Percentiles rank a stretch among this genome's conserved stretches.
phyloP scores from a whole-genome alignment of 192 early-diverging fungal species.

The Coemansia brasiliensis region DNA sequence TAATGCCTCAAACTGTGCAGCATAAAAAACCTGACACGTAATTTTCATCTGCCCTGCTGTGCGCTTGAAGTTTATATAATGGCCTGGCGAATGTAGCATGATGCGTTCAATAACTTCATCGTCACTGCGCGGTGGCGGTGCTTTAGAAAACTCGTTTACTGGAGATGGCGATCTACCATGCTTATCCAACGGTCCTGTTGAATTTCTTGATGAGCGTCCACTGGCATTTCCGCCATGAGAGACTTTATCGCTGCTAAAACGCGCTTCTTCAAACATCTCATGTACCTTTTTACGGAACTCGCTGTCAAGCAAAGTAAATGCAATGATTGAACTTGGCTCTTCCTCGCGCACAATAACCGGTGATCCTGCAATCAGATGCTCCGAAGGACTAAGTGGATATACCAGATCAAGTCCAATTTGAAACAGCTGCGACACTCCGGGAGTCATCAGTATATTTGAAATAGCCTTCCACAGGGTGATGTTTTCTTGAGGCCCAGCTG shows the following conservation, averaged over 20 bases:
- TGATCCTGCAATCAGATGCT: constrained; percentile 87
- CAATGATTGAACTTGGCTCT: constrained; percentile 92
- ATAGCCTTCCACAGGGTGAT: constrained; percentile 46
- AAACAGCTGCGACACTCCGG: constrained; percentile 44
- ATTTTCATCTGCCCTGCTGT: constrained; percentile 75
- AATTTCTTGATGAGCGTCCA: background rate
- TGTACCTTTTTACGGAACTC: constrained; percentile 43
- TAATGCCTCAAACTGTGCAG: constrained; percentile 90
- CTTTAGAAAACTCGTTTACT: constrained; percentile 28
- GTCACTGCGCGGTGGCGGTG: constrained; percentile 4
- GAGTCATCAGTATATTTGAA: constrained; percentile 36
- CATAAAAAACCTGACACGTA: constrained; percentile 87
- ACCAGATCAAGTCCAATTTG: constrained; percentile 48
- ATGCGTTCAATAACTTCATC: constrained; percentile 33
- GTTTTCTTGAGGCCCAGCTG: constrained; percentile 30
- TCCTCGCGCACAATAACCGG: constrained; percentile 85
- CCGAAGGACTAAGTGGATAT: constrained; percentile 61
- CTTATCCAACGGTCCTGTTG: background rate
- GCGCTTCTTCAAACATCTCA: constrained; percentile 32
- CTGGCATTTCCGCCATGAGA: constrained; percentile 3
- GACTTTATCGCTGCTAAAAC: constrained; percentile 7
- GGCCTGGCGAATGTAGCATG: constrained; percentile 34
- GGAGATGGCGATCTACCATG: constrained; percentile 11
- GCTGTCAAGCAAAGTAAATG: constrained; percentile 74
- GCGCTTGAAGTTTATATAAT: constrained; percentile 58